Percentiles rank a stretch among this genome's conserved stretches.
Conservation (phyloP, 352 stramenopile genomes). For the Phytophthora tubulina region DNA sequence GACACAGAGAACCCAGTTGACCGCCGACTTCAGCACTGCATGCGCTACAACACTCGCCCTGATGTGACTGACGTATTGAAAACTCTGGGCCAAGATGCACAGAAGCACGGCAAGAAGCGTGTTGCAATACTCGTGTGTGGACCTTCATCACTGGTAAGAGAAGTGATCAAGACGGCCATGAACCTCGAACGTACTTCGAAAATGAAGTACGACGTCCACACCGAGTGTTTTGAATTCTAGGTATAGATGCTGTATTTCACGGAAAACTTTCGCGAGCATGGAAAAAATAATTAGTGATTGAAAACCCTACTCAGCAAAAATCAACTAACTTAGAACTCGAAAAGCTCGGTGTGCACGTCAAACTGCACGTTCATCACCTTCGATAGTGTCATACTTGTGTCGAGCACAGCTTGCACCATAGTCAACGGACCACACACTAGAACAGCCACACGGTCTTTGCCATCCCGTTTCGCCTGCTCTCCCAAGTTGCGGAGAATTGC, state of each 20-base stretch:
- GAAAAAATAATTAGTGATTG: too few relatives aligned
- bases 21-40: slow-evolving; percentile 25
- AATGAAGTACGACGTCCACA: slow-evolving; percentile 46
- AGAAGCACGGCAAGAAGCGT: slow-evolving; percentile 25
- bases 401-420: slow-evolving; percentile 38
- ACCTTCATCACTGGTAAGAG: slow-evolving; percentile 36
- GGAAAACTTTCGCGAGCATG: too few relatives aligned
- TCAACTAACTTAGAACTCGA: slow-evolving; percentile 30
- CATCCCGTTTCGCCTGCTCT: slow-evolving; percentile 27
- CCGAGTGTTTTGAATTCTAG: slow-evolving; percentile 43
- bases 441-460: slow-evolving; percentile 37
- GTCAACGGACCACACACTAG: slow-evolving; percentile 34
- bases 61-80: slow-evolving; percentile 33
- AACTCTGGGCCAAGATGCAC: slow-evolving; percentile 33
- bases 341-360: slow-evolving; percentile 48
- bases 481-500: slow-evolving; percentile 35
- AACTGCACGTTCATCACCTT: slow-evolving; percentile 38
- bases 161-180: slow-evolving; percentile 30
- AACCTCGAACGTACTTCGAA: slow-evolving; percentile 24
- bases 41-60: slow-evolving; percentile 44
- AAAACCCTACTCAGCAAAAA: too few relatives aligned
- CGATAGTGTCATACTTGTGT: slow-evolving; percentile 23
- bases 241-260: not conserved
- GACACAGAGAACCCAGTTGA: slow-evolving; percentile 39
- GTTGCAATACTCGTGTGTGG: slow-evolving; percentile 54